Base-by-base conservation (phyloP, 441 rosid species). In the Corymbia calophylla region DNA sequence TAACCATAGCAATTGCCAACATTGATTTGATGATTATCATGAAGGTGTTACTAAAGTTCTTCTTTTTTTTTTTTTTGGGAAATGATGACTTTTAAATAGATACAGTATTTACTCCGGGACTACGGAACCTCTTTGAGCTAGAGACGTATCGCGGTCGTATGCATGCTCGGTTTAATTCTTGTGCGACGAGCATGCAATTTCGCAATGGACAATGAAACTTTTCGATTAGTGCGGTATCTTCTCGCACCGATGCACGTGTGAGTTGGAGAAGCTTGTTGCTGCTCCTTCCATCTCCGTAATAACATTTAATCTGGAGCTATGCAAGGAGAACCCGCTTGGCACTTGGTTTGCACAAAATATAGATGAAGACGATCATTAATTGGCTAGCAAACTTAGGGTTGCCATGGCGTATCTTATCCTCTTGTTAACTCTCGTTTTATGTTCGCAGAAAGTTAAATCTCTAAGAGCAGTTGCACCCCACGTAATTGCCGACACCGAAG, bases 401-500 rank as follows among this genome's bases (percentile, higher is more conserved):
- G 8, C 39, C 2, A 3, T 8, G 73, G 73, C 7, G 16, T 19
- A n/a, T 66, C 21, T 39, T 39, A 4, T 39, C 44, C 44, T 39
- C 44, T 39, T 39, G 44, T 39, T 39, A 39, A 39, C 44, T 39
- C 44, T 39, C 44, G 44, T 39, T 39, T 39, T 39, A 39, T n/a
- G 2, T 31, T n/a, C 10, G 5, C 31, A 15, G 70, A n/a, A 64
- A n/a, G 35, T 64, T n/a, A 64, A 64, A 66, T 2, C 44, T 1
- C 2, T n/a, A n/a, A n/a, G 1, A n/a, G n/a, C 0, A n/a, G 35
- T 19, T 64, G 35, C 32, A 15, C 3, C 15, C 1, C 70, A n/a
- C 10, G 2, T 14, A 9, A n/a, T 64, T 14, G 19, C n/a, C 17
- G 8, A 3, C n/a, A 9, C 7, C 17, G 35, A n/a, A 64, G 35